These are phyloP conservation scores for Toxoplasma gondii DNA, from an alignment of 169 alveolate genomes.

Conservation along the genomic window DNA sequence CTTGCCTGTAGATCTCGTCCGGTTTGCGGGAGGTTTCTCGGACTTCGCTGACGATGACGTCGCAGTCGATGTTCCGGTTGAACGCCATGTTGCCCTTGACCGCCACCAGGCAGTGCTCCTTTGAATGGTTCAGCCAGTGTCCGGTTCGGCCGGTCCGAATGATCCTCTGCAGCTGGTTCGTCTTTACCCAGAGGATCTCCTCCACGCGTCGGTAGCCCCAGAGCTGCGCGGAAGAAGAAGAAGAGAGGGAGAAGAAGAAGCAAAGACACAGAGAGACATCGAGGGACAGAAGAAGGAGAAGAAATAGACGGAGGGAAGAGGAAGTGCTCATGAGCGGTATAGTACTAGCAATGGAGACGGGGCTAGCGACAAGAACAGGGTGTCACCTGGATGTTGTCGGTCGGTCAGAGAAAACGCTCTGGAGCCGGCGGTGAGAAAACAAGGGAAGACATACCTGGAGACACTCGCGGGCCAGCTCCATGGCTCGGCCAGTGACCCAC, in stretches of 20 bases:
- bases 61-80: constrained; percentile 91
- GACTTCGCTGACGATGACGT: constrained; percentile 93
- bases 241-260: background rate
- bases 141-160: constrained; percentile 97
- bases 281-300: background rate
- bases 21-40: constrained; percentile 96
- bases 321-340: no score
- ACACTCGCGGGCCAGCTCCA: constrained; percentile 93
- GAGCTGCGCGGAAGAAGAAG: constrained; percentile 52
- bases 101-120: constrained; percentile 78
- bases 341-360: background rate
- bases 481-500: constrained; percentile 97
- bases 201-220: constrained; percentile 97
- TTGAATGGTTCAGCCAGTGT: constrained; percentile 96
- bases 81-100: constrained; percentile 83
- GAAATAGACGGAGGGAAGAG: background rate
- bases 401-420: no score
- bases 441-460: constrained; percentile 56
- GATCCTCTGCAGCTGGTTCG: constrained; percentile 93
- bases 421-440: no score
- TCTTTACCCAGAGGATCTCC: constrained; percentile 96
- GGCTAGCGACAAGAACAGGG: background rate
- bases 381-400: background rate
- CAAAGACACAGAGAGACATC: background rate
- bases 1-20: constrained; percentile 91